Evolutionary conservation across 108 stramenopile species (phyloP), one percentile per base, ranked within the genome.

Genomic region (Fragilaria crotonensis): DNA sequence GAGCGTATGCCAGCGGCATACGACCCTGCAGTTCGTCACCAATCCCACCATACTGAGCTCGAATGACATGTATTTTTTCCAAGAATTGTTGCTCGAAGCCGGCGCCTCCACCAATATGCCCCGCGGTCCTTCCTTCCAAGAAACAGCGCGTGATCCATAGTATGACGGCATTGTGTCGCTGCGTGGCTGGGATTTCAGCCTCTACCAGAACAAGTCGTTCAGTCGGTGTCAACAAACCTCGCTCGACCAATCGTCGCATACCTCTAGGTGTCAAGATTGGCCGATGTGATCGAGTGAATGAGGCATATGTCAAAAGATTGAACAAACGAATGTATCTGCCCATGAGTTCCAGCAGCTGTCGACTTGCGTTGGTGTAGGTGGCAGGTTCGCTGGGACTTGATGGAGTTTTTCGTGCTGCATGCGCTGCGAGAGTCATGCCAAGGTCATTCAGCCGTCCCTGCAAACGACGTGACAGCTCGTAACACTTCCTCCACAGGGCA

Each of bases 1-100:
- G 94, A 5, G 91, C 86, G 75, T 95, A 95, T 5, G 90, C 90
- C 21, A 95, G 60, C n/a, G 91, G 90, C 88, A 93, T 95, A 1
- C 94, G 67, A 18, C 89, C 94, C 62, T 72, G 76, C 32, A 83
- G 73, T 47, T 91, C 89, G 62, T 90, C 89, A 0, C 89, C 85
- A 48, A 91, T 91, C 17, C 83, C 85, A 50, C 89, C 89, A 64
- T 85, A 84, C 52, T 87, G 85, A 0, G 84, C 83, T 33, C 89
- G 84, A 59, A 84, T 83, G 3, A 91, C 80, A 60, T 91, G 89
- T 48, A 77, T 76, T 60, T 92, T 90, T 72, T 95, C 84, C 72
- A 93, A 57, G 45, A 88, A 82, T 45, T 89, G 80, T 65, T 85
- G 73, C 65, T 85, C 89, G 52, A 95, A 87, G 0, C 89, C 87